Base-by-base conservation (phyloP, 2,329 filamentous ascomycete species). In the Dryadomyces quercivorus region DNA sequence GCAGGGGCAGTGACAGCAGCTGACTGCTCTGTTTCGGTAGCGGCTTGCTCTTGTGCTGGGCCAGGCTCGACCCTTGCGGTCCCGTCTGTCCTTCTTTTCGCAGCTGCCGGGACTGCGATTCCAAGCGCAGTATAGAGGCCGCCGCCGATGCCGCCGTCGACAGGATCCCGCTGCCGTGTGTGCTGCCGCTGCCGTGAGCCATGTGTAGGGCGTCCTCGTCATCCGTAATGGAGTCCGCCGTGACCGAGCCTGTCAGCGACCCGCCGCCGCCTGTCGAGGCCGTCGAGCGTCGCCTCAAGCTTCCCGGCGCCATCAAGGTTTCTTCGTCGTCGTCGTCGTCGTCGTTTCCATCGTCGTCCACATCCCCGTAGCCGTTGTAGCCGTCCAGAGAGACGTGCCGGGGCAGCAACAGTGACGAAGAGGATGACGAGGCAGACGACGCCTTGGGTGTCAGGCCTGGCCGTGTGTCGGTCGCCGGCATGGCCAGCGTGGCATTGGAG, bases 221-320 rank as follows among this genome's bases (percentile, higher is more conserved):
- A 65, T 94, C 88, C 1, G 88, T 94, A 3, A 86, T 90, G 26
- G 84, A 87, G 63, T 86, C 79, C 15, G 78, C 76, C 56, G 80
- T 76, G 61, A 75, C 80, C 31, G 75, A 72, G 45, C 75, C 63
- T 52, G 61, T 60, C 31, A 34, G 21, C 34, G 63, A 59, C 48
- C 53, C 51, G 18, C 55, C 47, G 49, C 53, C 51, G 16, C 55
- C 47, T 12, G 50, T 47, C 42, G 42, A 42, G 44, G 44, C 20
- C 46, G 52, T 31, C 31, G 45, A 44, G 5, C 42, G 42, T 16
- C 42, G 42, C 42, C 2, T n/a, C 42, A 44, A 40, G 10, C 10
- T 40, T 16, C 10, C 36, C 36, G 36, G 36, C 36, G 36, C 15
- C 5, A 12, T 9, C 10, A 22, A 2, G 44, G 8, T 16, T 6